A percentile compares a stretch with the other conserved stretches of the same genome.
Conservation (phyloP, 2,329 filamentous ascomycete genomes). For the Zarea fungicola region DNA sequence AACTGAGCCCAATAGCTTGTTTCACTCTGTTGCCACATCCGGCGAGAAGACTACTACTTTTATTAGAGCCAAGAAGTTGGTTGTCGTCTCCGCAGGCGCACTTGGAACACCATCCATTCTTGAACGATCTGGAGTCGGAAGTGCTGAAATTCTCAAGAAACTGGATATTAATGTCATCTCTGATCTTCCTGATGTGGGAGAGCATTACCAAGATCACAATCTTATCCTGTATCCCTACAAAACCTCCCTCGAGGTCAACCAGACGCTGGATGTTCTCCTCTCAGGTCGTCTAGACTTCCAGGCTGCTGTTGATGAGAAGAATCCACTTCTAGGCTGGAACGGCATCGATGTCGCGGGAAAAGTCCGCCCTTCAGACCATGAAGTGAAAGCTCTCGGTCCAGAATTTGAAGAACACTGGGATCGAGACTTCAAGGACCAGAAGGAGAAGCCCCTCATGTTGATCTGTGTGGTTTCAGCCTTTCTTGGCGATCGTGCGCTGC, state of each 20-base stretch:
- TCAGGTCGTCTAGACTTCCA: conserved; percentile 17
- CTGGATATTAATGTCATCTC: conserved; percentile 43
- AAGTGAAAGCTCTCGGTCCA: conserved; percentile 44
- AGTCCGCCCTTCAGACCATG: conserved; percentile 46
- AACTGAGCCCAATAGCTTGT: conserved; percentile 26
- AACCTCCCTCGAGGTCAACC: conserved; percentile 35
- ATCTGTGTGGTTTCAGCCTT: conserved; percentile 19
- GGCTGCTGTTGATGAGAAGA: conserved; percentile 19
- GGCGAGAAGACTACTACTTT: not conserved
- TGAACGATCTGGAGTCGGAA: conserved; percentile 54
- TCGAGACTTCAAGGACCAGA: conserved; percentile 36
- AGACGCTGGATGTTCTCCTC: conserved; percentile 35
- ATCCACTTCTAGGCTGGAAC: conserved; percentile 47
- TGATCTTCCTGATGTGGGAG: conserved; percentile 45
- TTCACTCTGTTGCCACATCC: too few species aligned
- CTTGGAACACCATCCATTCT: conserved; percentile 47
- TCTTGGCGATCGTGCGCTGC: conserved; percentile 22
- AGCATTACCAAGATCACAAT: conserved; percentile 42
- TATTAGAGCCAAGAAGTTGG: conserved; percentile 49
- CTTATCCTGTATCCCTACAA: conserved; percentile 46
- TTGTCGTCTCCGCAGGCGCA: conserved; percentile 43
- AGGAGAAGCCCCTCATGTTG: conserved; percentile 22
- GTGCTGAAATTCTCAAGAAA: conserved; percentile 34
- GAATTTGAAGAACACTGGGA: conserved; percentile 48
- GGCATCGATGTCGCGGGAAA: conserved; percentile 48